A percentile compares a stretch with the other conserved stretches of the same genome.
These are phyloP conservation scores for Colletotrichum tanaceti DNA, from an alignment of 2,329 filamentous ascomycete genomes.

Conservation along the genomic window DNA sequence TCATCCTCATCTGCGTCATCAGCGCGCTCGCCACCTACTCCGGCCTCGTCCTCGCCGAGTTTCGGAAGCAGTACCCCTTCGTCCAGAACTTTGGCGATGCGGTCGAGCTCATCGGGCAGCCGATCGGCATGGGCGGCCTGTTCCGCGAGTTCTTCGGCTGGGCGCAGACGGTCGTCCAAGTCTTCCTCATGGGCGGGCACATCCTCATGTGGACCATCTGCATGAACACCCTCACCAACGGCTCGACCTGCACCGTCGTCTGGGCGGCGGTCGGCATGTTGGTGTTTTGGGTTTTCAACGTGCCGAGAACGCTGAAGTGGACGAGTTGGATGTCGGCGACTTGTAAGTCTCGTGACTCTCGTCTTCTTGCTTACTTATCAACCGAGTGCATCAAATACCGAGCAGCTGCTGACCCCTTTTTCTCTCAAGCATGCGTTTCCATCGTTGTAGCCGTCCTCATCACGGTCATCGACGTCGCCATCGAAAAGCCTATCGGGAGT, in stretches of 20 bases:
- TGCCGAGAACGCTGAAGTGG: constrained; percentile 72
- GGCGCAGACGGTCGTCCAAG: constrained; percentile 70
- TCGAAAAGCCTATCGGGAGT: constrained; percentile 55
- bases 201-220: constrained; percentile 76
- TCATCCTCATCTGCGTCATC: constrained; percentile 76
- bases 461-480: constrained; percentile 72
- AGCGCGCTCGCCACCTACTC: constrained; percentile 75
- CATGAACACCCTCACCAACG: constrained; percentile 71
- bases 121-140: constrained; percentile 60
- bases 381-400: rapidly evolving
- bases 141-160: constrained; percentile 70
- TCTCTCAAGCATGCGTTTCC: constrained; percentile 62
- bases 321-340: constrained; percentile 71
- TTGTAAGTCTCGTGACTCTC: constrained; percentile 51
- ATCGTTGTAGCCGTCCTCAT: constrained; percentile 72
- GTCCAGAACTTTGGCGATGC: constrained; percentile 75
- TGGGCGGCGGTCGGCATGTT: constrained; percentile 70
- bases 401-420: background rate
- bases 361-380: rapidly evolving
- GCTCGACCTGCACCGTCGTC: constrained; percentile 71
- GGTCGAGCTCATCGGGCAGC: constrained; percentile 64
- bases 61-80: constrained; percentile 77
- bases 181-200: constrained; percentile 77
- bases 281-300: constrained; percentile 67
- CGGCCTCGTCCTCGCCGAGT: constrained; percentile 69